A percentile compares a stretch with the other conserved stretches of the same genome.
Evolutionary conservation across 495 filamentous ascomycete species (phyloP).

Genomic region (Aspergillus egyptiacus): DNA sequence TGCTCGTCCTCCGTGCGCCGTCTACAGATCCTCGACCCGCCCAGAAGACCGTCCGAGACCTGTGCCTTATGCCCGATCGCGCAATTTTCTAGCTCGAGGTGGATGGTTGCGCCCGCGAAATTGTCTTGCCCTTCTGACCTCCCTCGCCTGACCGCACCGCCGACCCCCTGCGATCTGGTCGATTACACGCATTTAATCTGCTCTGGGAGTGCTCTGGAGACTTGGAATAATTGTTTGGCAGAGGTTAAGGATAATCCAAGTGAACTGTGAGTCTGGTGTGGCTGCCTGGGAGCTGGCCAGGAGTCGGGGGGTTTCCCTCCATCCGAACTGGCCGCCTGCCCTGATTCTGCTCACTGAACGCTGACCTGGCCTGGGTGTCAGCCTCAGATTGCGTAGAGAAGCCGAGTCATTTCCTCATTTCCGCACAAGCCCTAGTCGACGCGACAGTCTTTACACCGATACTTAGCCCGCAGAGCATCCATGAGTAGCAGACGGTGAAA

Average conservation of each 20-base stretch:
- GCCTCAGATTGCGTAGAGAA: neutral
- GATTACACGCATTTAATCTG: neutral
- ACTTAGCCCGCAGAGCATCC: neutral
- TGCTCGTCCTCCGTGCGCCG: neutral
- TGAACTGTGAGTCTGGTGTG: neutral
- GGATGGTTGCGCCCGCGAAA: constrained; percentile 15
- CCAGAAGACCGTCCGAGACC: constrained; percentile 6
- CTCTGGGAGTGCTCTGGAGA: neutral
- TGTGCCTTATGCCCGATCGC: constrained; percentile 11
- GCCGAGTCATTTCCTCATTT: neutral
- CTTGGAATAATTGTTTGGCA: neutral
- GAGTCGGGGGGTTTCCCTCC: constrained; percentile 6
- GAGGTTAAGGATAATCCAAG: neutral
- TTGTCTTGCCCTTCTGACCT: constrained; percentile 17
- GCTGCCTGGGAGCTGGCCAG: constrained; percentile 10
- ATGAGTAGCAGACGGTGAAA: neutral
- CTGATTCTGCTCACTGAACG: constrained; percentile 1
- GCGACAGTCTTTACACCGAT: neutral
- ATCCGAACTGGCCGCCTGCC: constrained; percentile 3
- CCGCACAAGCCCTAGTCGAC: neutral
- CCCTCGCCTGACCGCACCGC: constrained; percentile 20
- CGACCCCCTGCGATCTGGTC: constrained; percentile 10
- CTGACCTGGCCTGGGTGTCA: neutral
- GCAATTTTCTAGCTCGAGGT: constrained; percentile 13
- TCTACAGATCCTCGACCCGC: constrained; percentile 3